These are phyloP conservation scores for Solanum paucissectum DNA, from an alignment of 257 asterid genomes.

Conservation along the genomic window DNA sequence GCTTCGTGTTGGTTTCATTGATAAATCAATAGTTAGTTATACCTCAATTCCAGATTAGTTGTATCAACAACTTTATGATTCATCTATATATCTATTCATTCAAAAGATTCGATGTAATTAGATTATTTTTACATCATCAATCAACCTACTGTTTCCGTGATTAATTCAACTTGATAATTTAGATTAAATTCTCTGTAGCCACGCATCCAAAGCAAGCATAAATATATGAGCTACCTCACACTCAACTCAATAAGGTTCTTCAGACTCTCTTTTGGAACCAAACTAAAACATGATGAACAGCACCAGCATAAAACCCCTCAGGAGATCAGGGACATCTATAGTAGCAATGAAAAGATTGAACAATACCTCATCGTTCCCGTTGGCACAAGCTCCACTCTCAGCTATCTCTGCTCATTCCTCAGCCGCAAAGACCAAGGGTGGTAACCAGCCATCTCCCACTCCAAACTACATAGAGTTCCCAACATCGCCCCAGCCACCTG, in stretches of 20 bases:
- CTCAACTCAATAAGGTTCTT: background rate
- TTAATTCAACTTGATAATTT: background rate
- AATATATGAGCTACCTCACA: conserved; percentile 1
- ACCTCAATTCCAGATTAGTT: background rate
- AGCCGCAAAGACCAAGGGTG: background rate
- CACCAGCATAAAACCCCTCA: background rate
- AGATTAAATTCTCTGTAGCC: background rate
- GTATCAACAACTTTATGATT: background rate
- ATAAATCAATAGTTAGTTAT: background rate
- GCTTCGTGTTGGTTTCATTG: background rate
- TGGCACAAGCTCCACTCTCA: background rate
- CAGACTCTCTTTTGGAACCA: background rate
- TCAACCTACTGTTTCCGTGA: background rate
- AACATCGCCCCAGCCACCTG: conserved; percentile 35
- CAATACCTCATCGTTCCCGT: background rate
- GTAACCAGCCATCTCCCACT: background rate
- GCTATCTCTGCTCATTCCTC: background rate
- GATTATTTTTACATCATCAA: background rate
- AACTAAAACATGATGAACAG: background rate
- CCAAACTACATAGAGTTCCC: conserved; percentile 30
- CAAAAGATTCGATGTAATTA: background rate
- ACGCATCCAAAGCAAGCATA: background rate
- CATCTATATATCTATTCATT: background rate
- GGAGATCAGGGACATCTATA: background rate
- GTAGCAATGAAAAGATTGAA: background rate